Conservation (phyloP, 495 filamentous ascomycete genomes). For the Annulohypoxylon moriforme region DNA sequence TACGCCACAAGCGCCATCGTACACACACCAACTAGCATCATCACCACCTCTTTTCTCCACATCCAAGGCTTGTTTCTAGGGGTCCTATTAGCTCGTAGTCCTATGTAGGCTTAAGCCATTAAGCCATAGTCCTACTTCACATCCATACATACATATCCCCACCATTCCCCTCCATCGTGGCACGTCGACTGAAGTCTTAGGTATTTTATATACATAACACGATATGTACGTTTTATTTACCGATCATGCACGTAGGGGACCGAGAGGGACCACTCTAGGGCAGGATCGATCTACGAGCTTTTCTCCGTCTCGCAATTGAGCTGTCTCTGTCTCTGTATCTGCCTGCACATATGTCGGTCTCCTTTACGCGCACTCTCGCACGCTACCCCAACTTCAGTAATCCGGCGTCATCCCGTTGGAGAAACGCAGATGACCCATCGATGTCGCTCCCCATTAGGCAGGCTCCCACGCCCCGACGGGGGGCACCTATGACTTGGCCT, state of each 20-base stretch:
- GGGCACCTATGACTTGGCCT: slow-evolving; percentile 32
- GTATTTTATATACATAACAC: not conserved
- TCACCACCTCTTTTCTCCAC: slow-evolving; percentile 8
- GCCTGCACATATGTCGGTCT: not conserved
- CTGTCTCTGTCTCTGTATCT: not conserved
- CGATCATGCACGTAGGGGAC: slow-evolving; percentile 9
- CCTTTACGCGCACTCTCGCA: not conserved
- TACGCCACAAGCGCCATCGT: slow-evolving; percentile 15
- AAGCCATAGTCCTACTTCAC: not conserved
- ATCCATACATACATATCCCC: slow-evolving; percentile 3
- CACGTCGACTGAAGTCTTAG: not conserved
- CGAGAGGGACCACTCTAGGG: slow-evolving; percentile 25
- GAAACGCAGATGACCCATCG: slow-evolving; percentile 35
- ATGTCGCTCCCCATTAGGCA: slow-evolving; percentile 41
- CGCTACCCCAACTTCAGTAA: slow-evolving; percentile 43
- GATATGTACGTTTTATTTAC: not conserved
- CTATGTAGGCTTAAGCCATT: not conserved
- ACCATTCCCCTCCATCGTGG: not conserved
- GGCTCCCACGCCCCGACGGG: slow-evolving; percentile 34
- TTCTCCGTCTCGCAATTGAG: not conserved
- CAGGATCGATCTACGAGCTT: slow-evolving; percentile 31
- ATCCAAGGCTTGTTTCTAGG: not conserved
- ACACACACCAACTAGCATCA: slow-evolving; percentile 5
- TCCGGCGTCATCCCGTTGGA: slow-evolving; percentile 21
- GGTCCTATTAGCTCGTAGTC: slow-evolving; percentile 7